phyloP scores from a whole-genome alignment of 2,329 filamentous ascomycete genomes.

The Eurotiales sp. region DNA sequence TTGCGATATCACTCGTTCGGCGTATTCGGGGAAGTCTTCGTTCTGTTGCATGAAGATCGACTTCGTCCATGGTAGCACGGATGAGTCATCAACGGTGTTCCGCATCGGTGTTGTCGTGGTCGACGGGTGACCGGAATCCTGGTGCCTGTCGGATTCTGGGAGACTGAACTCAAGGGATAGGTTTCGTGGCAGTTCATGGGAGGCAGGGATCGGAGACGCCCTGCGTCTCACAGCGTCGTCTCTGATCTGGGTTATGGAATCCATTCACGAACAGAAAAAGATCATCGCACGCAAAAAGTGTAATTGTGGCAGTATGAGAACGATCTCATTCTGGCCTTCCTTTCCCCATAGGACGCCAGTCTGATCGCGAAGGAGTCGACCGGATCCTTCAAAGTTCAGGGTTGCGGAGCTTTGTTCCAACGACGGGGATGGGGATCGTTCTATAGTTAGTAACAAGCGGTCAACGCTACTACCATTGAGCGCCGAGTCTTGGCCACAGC shows the following conservation, averaged over 20 bases:
- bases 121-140: constrained; percentile 2
- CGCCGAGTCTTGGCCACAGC: background rate
- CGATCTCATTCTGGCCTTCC: background rate
- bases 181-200: constrained; percentile 13
- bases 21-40: constrained; percentile 11
- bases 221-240: constrained; percentile 13
- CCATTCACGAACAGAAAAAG: background rate
- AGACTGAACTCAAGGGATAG: constrained; percentile 8
- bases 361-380: background rate
- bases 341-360: background rate
- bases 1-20: constrained; percentile 15
- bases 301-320: constrained; percentile 1
- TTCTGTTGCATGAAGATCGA: constrained; percentile 10
- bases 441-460: background rate
- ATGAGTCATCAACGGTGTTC: constrained; percentile 3
- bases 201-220: constrained; percentile 8
- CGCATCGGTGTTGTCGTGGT: background rate
- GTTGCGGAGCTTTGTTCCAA: no score
- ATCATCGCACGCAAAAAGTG: background rate
- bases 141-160: constrained; percentile 9
- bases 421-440: no score
- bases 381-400: background rate
- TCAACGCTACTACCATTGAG: background rate
- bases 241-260: constrained; percentile 1
- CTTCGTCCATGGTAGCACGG: background rate